A percentile compares a stretch with the other conserved stretches of the same genome.
These are phyloP conservation scores for Euphrasia confusa DNA, from an alignment of 257 asterid species.

Conservation along the genomic window DNA sequence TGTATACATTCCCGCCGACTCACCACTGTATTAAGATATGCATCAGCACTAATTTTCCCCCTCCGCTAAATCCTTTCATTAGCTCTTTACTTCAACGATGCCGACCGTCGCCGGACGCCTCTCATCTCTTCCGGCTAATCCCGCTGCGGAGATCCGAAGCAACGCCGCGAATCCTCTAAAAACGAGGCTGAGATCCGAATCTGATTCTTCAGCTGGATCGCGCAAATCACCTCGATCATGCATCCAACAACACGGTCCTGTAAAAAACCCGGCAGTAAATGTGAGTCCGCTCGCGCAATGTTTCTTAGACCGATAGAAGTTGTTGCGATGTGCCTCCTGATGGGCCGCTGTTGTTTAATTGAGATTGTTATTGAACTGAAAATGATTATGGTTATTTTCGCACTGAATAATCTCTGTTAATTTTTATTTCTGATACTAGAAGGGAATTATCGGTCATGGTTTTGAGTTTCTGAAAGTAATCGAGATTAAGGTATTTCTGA, in stretches of 20 bases:
- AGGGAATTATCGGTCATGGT: neutral
- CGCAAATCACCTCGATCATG: slow-evolving; percentile 62
- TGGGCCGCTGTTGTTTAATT: neutral
- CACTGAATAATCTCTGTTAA: neutral
- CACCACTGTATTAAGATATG: neutral
- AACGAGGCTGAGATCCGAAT: slow-evolving; percentile 50
- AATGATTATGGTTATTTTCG: no score
- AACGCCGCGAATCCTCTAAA: slow-evolving; percentile 41
- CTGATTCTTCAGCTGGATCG: slow-evolving; percentile 27
- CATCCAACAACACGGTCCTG: slow-evolving; percentile 38
- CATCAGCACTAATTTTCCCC: neutral
- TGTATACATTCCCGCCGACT: neutral
- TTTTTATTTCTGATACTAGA: neutral
- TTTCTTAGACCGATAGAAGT: neutral
- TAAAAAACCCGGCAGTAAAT: slow-evolving; percentile 28
- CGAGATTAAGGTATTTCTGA: neutral
- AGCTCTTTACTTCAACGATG: slow-evolving; percentile 29
- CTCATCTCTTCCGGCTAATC: slow-evolving; percentile 29
- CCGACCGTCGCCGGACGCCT: slow-evolving; percentile 47
- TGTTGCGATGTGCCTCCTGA: neutral
- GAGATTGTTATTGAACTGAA: neutral
- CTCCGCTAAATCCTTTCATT: neutral
- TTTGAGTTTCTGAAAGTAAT: neutral
- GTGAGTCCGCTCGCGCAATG: slow-evolving; percentile 28
- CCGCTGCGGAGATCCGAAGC: slow-evolving; percentile 21